A percentile compares a stretch with the other conserved stretches of the same genome.
Evolutionary conservation across 306 rosid species (phyloP).

Genomic region (Casuarina glauca): DNA sequence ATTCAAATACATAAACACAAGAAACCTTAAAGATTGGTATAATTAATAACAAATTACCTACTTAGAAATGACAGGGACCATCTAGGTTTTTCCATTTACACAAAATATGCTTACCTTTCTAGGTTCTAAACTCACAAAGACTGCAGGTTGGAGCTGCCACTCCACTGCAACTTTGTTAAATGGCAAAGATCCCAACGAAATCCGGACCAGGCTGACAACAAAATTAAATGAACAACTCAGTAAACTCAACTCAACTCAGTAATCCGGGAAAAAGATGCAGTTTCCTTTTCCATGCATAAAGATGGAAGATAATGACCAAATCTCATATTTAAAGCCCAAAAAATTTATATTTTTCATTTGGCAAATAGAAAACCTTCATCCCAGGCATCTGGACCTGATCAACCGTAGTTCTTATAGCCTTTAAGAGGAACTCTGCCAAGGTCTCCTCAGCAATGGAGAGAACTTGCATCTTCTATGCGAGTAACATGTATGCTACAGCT

Average conservation of each 20-base stretch:
- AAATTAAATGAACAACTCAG: not conserved
- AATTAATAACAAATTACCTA: not conserved
- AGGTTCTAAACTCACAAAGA: slow-evolving; percentile 92
- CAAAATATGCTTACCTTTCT: slow-evolving; percentile 52
- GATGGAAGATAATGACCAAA: not conserved
- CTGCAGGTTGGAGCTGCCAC: slow-evolving; percentile 99
- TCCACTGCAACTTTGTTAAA: slow-evolving; percentile 94
- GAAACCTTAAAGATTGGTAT: not conserved
- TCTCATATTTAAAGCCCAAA: not conserved
- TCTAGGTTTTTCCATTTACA: not conserved
- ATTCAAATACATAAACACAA: slow-evolving; percentile 18
- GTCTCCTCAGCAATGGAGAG: slow-evolving; percentile 98
- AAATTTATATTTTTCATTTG: not conserved
- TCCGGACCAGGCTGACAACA: slow-evolving; percentile 99
- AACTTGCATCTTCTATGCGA: slow-evolving; percentile 4
- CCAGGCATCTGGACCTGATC: slow-evolving; percentile 99
- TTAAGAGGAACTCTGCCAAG: slow-evolving; percentile 98
- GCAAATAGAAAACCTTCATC: slow-evolving; percentile 78
- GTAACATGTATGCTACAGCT: too few species aligned
- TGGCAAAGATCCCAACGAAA: slow-evolving; percentile 99
- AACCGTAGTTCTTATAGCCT: slow-evolving; percentile 99
- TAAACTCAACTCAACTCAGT: too few species aligned
- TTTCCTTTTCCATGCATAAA: not conserved
- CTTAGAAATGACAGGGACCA: not conserved
- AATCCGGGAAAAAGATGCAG: slow-evolving; percentile 4